Conservation (phyloP, 2,329 filamentous ascomycete genomes). For the Fusarium torreyae region DNA sequence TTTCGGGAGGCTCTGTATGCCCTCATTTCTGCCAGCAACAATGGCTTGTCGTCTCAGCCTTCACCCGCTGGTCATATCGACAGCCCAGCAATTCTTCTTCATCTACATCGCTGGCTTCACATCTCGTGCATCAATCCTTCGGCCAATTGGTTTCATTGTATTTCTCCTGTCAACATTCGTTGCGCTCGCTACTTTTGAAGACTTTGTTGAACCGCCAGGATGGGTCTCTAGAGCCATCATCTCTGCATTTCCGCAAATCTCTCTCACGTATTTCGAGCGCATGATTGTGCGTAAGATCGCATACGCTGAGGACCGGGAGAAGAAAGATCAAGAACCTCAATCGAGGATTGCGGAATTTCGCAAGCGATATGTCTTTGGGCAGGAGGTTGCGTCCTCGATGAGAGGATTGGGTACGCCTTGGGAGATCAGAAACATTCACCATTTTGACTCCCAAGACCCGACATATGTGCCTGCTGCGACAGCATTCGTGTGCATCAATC, state of each 20-base stretch:
- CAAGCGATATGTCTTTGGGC: slow-evolving; percentile 40
- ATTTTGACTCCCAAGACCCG: slow-evolving; percentile 37
- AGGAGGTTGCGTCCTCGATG: slow-evolving; percentile 44
- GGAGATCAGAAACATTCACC: slow-evolving; percentile 44
- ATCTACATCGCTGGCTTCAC: slow-evolving; percentile 45
- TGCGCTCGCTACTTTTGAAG: slow-evolving; percentile 33
- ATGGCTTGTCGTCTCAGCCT: slow-evolving; percentile 39
- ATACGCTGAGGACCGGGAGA: slow-evolving; percentile 10
- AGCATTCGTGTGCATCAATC: slow-evolving; percentile 26
- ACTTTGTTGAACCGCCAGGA: slow-evolving; percentile 41
- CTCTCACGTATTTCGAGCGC: slow-evolving; percentile 43
- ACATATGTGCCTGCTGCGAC: slow-evolving; percentile 24
- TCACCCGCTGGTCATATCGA: slow-evolving; percentile 39
- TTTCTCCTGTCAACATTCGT: slow-evolving; percentile 40
- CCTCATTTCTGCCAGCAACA: slow-evolving; percentile 1
- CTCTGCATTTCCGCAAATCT: slow-evolving; percentile 42
- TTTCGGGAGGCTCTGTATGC: not conserved
- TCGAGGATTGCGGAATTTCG: slow-evolving; percentile 6
- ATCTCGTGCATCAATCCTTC: slow-evolving; percentile 28
- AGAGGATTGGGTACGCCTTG: slow-evolving; percentile 39
- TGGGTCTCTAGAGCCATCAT: slow-evolving; percentile 41
- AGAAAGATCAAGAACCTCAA: slow-evolving; percentile 14
- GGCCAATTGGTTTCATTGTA: slow-evolving; percentile 35
- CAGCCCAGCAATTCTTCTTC: slow-evolving; percentile 42
- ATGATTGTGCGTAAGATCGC: slow-evolving; percentile 43